Evolutionary conservation across 2,329 filamentous ascomycete species (phyloP), one percentile per base, ranked within the genome.

Genomic region (Cordyceps sp.): DNA sequence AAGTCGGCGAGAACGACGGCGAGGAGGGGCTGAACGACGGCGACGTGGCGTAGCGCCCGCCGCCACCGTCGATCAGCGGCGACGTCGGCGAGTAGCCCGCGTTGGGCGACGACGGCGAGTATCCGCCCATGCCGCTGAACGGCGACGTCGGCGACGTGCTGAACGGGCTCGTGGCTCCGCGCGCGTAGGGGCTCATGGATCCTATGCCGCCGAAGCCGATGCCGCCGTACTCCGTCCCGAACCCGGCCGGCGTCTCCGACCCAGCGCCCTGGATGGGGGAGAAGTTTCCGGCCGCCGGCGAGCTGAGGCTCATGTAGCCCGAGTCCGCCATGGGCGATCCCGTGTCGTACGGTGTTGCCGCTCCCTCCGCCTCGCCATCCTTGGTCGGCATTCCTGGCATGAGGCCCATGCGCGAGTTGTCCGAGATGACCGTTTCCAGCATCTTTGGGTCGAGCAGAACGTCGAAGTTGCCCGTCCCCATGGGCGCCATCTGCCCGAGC

Each of bases 401-500:
- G 30, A 86, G 69, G 45, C 78, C 81, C 62, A 78, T 83, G 51
- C 81, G 76, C 27, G 81, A 82, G 54, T 93, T 93, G 57, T 93
- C 86, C 31, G 83, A 85, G 36, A 93, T 85, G 47, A 93, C 84
- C 14, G 86, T 93, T 54, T 92, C 83, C 27, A 96, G 72, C 83
- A 98, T 93, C 57, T 81, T 81, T 41, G 85, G 85, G 51, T 98
- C 92, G 42, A 98, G 69, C 44, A 86, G 75, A 33, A 96, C 76
- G 41, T 98, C 85, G 46, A 98, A 88, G 55, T 93, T 85, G 40
- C 90, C 90, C 36, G 92, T 98, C 39, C 90, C 90, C 69, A 93
- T 88, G 20, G 92, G 90, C 5, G 92, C 90, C 59, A 96, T 73
- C 60, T 98, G 90, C 39, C 90, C 90, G 39, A 98, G 72, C 73